These are phyloP conservation scores for Globisporangium rhizosaccharum DNA, from an alignment of 352 stramenopile species.

Conservation along the genomic window DNA sequence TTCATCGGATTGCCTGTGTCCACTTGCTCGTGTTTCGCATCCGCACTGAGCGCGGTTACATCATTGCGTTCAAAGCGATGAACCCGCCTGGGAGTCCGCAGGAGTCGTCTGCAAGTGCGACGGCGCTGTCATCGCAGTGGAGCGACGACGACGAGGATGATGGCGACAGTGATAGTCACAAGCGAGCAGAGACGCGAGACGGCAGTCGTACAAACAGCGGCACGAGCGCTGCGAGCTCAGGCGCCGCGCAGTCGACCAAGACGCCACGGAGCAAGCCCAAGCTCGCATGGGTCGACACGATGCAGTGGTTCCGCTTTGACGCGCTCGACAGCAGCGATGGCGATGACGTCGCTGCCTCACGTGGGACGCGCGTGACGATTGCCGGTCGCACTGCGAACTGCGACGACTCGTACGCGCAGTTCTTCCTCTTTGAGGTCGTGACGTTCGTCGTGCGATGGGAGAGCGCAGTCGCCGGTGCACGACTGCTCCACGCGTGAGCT, in stretches of 20 bases:
- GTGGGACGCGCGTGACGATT: conserved; percentile 12
- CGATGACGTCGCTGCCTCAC: too few relatives aligned
- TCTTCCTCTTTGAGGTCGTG: conserved; percentile 46
- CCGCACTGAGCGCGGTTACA: conserved; percentile 10
- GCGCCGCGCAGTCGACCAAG: background rate
- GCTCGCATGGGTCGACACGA: conserved; percentile 36
- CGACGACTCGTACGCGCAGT: conserved; percentile 29
- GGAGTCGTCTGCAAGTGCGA: conserved; percentile 1
- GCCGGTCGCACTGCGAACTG: conserved; percentile 34
- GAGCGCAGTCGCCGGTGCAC: conserved; percentile 28
- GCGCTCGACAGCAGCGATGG: background rate
- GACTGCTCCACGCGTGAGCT: conserved; percentile 21
- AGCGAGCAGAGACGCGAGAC: background rate
- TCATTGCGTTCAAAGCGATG: conserved; percentile 12
- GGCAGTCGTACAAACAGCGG: background rate
- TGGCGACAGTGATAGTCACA: background rate
- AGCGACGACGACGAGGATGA: background rate
- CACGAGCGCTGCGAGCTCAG: background rate
- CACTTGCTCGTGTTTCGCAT: conserved; percentile 12
- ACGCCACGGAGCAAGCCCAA: conserved; percentile 18
- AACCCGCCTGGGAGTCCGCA: conserved; percentile 11
- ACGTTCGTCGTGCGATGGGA: conserved; percentile 47
- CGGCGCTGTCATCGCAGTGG: background rate
- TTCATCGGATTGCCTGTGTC: conserved; percentile 3
- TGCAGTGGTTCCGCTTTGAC: conserved; percentile 39